Conservation (phyloP, 805 yeast species). For the Candida fluviatilis region DNA sequence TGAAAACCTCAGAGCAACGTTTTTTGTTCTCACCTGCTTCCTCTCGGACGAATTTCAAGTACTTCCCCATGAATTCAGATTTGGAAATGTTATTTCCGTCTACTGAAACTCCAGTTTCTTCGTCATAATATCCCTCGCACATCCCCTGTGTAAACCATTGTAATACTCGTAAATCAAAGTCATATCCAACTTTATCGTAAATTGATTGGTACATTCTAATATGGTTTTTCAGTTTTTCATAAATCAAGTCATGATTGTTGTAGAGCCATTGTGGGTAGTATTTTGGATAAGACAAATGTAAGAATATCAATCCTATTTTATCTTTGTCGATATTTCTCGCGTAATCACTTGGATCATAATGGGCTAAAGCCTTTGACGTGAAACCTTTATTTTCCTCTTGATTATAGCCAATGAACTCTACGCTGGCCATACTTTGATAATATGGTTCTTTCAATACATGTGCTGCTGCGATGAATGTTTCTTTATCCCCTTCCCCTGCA, state of each 20-base stretch:
- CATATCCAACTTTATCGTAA: constrained; percentile 37
- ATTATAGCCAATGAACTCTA: constrained; percentile 35
- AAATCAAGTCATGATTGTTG: constrained; percentile 33
- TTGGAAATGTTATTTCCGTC: constrained; percentile 17
- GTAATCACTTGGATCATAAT: constrained; percentile 37
- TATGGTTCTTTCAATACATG: constrained; percentile 44
- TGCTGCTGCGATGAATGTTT: constrained; percentile 70
- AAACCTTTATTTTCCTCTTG: constrained; percentile 21
- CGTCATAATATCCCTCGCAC: constrained; percentile 32
- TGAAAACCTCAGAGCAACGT: constrained; percentile 32
- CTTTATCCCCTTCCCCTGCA: constrained; percentile 81
- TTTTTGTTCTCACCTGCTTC: constrained; percentile 20
- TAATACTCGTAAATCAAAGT: constrained; percentile 37
- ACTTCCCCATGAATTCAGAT: constrained; percentile 31
- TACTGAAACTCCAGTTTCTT: constrained; percentile 18
- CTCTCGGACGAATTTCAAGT: constrained; percentile 21
- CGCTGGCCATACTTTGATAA: constrained; percentile 48
- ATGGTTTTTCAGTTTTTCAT: constrained; percentile 27
- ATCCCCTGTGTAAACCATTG: constrained; percentile 36
- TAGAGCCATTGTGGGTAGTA: constrained; percentile 29
- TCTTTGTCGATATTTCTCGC: constrained; percentile 9
- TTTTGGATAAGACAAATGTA: constrained; percentile 62
- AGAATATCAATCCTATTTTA: constrained; percentile 31
- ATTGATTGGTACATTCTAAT: constrained; percentile 37
- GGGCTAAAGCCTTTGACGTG: constrained; percentile 33